phyloP scores from a whole-genome alignment of 2,329 filamentous ascomycete genomes.

The Dactylellina haptotyla region DNA sequence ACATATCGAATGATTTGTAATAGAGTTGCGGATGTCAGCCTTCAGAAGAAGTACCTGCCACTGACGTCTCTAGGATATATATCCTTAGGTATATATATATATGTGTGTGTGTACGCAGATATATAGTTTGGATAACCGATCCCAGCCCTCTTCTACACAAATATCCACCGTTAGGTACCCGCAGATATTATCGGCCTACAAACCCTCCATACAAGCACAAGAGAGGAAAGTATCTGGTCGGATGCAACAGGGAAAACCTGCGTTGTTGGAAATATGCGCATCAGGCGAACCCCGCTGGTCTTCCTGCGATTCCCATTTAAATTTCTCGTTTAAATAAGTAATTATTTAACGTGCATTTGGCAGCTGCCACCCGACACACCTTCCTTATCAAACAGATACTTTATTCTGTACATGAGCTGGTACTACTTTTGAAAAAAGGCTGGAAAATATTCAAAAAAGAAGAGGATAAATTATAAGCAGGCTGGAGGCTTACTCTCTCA shows the following conservation, averaged over 20 bases:
- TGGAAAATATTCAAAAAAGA: background rate
- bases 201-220: background rate
- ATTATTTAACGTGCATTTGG: constrained; percentile 23
- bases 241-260: background rate
- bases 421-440: too few relatives aligned
- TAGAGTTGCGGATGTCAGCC: background rate
- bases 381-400: constrained; percentile 32
- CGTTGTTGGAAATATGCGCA: background rate
- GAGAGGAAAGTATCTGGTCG: background rate
- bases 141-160: too few relatives aligned
- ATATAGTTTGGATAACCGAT: background rate
- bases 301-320: background rate
- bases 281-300: background rate
- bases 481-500: background rate
- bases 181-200: background rate
- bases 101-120: too few relatives aligned
- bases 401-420: constrained; percentile 2
- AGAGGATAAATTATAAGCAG: background rate
- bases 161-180: background rate
- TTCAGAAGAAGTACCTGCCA: too few relatives aligned
- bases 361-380: constrained; percentile 38
- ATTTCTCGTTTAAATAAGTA: background rate
- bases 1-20: constrained; percentile 9
- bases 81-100: too few relatives aligned
- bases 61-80: too few relatives aligned